Percentiles rank a stretch among this genome's conserved stretches.
Conservation (phyloP, 2,329 filamentous ascomycete species). For the Pseudopyrenochaeta lycopersici region DNA sequence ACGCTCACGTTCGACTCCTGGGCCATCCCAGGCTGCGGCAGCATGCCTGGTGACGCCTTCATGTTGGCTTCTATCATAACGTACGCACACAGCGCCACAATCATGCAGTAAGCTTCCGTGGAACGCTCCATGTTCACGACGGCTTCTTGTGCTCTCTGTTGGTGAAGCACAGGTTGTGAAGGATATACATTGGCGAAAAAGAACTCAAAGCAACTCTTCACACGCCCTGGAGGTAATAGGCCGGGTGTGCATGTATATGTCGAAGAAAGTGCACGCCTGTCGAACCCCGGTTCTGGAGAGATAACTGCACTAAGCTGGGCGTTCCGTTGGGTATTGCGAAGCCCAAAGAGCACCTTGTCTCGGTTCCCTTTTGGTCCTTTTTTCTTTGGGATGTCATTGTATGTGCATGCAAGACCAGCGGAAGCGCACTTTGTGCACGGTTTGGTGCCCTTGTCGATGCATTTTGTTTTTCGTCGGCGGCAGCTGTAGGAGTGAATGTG, state of each 20-base stretch:
- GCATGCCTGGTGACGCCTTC: slow-evolving; percentile 53
- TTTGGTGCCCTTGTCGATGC: slow-evolving; percentile 58
- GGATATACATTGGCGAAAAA: slow-evolving; percentile 71
- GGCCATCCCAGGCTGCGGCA: slow-evolving; percentile 56
- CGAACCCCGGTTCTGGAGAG: slow-evolving; percentile 48
- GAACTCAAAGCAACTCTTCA: slow-evolving; percentile 65
- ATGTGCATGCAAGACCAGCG: no score
- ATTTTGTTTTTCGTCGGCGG: slow-evolving; percentile 61
- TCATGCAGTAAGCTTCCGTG: slow-evolving; percentile 66
- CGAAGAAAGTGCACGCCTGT: slow-evolving; percentile 53
- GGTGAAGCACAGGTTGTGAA: slow-evolving; percentile 69
- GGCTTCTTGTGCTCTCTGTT: slow-evolving; percentile 60
- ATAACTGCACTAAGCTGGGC: slow-evolving; percentile 55
- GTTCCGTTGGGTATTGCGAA: slow-evolving; percentile 62
- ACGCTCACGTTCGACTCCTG: slow-evolving; percentile 55
- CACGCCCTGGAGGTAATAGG: slow-evolving; percentile 60
- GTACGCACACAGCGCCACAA: slow-evolving; percentile 61
- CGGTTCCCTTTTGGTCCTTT: slow-evolving; percentile 70
- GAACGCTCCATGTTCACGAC: slow-evolving; percentile 61
- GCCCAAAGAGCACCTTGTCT: slow-evolving; percentile 70
- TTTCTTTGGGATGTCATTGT: slow-evolving; percentile 71
- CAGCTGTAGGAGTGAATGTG: slow-evolving; percentile 41
- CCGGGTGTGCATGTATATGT: slow-evolving; percentile 58
- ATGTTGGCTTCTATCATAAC: slow-evolving; percentile 61
- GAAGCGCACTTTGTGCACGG: slow-evolving; percentile 72